Conservation (phyloP, 768 basidiomycete genomes). For the Thelephora aurantiotincta region DNA sequence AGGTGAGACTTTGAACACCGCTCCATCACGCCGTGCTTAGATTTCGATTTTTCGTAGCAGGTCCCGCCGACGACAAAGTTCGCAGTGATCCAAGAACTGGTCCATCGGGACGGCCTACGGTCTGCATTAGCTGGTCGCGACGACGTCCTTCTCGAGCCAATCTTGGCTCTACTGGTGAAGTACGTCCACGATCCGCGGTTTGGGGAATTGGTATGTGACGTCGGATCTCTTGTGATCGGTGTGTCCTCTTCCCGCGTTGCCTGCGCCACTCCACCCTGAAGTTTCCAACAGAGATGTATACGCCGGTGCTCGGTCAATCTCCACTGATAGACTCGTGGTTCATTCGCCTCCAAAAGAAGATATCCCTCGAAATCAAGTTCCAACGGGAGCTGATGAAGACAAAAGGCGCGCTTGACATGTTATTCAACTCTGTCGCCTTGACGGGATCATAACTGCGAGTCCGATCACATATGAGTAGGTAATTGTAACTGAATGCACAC, state of each 20-base stretch:
- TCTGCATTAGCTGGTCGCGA: conserved; percentile 83
- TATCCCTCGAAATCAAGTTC: conserved; percentile 77
- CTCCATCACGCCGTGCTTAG: background rate
- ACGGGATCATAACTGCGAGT: conserved; percentile 9
- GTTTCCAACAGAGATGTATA: conserved; percentile 66
- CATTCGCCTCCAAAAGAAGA: conserved; percentile 65
- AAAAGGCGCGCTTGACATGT: conserved; percentile 85
- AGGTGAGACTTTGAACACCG: conserved; percentile 29
- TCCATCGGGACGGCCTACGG: conserved; percentile 80
- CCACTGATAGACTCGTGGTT: conserved; percentile 84
- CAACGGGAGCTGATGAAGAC: conserved; percentile 75
- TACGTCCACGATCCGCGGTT: conserved; percentile 85
- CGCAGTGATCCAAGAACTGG: conserved; percentile 83
- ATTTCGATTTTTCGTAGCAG: conserved; percentile 31
- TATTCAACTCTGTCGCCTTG: conserved; percentile 47
- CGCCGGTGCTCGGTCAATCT: conserved; percentile 84
- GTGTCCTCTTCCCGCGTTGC: conserved; percentile 12
- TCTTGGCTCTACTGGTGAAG: conserved; percentile 76
- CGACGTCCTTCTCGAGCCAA: conserved; percentile 84
- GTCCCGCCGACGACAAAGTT: conserved; percentile 79
- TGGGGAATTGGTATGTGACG: conserved; percentile 76
- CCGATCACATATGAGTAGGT: conserved; percentile 3
- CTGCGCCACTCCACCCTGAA: conserved; percentile 4
- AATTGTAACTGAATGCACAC: conserved; percentile 6
- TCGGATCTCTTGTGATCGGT: conserved; percentile 78